Evolutionary conservation across 345 rosid species (phyloP).

Genomic region (Melastoma malabathricum): DNA sequence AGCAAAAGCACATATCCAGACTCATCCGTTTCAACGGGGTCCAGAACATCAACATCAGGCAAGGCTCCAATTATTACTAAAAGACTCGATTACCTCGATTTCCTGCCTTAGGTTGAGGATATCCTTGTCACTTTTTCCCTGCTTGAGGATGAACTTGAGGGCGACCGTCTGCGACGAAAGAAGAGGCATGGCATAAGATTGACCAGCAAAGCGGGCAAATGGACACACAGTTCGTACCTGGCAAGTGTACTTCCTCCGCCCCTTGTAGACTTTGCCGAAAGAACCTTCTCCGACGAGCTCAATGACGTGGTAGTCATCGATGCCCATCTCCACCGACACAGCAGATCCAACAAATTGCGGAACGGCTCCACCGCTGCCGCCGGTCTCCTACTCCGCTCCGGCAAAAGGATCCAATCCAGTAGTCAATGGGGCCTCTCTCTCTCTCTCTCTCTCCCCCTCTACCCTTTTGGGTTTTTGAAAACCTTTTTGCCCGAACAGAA

Average conservation of each 20-base stretch:
- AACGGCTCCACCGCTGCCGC: no score
- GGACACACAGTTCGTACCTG: constrained; percentile 33
- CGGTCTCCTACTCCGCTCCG: no score
- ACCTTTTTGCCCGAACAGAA: no score
- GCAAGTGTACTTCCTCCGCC: constrained; percentile 74
- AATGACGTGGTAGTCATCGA: constrained; percentile 81
- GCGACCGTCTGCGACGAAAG: constrained; percentile 65
- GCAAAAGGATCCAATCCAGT: no score
- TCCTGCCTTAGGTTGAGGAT: constrained; percentile 83
- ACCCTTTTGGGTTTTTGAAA: no score
- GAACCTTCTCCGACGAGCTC: constrained; percentile 99
- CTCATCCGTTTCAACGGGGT: neutral
- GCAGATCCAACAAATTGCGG: no score
- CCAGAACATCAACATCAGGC: neutral
- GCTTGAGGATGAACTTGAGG: constrained; percentile 92
- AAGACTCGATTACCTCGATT: constrained; percentile 49
- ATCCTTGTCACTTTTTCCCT: constrained; percentile 88
- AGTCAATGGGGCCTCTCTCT: no score
- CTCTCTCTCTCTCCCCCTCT: no score
- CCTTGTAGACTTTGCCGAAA: constrained; percentile 88
- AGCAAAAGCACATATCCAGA: neutral
- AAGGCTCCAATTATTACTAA: neutral
- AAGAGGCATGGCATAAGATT: neutral
- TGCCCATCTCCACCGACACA: no score
- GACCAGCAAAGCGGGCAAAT: neutral